A percentile compares a stretch with the other conserved stretches of the same genome.
phyloP scores from a whole-genome alignment of 768 basidiomycete genomes.

The Rubroboletus satanas region DNA sequence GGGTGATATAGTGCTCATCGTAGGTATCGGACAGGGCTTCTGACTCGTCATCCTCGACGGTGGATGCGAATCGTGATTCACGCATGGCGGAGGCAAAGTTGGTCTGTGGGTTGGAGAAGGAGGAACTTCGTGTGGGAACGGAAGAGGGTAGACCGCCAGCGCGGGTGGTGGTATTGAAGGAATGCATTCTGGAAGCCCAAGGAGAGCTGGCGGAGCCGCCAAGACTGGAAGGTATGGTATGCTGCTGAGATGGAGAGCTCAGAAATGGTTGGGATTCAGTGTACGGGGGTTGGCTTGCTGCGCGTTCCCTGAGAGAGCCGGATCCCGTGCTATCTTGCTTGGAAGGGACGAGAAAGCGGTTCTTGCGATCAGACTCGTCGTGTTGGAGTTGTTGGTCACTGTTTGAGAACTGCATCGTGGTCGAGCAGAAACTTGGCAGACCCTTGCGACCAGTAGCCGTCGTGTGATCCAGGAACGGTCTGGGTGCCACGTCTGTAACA shows the following conservation, averaged over 20 bases:
- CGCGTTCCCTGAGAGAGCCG: slow-evolving; percentile 54
- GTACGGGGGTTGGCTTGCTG: slow-evolving; percentile 67
- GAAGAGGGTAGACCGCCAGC: slow-evolving; percentile 41
- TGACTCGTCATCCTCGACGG: slow-evolving; percentile 79
- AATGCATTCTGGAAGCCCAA: slow-evolving; percentile 44
- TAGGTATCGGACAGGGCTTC: slow-evolving; percentile 60
- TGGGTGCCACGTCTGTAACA: not conserved
- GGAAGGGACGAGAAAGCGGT: slow-evolving; percentile 50
- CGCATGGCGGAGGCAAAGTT: slow-evolving; percentile 65
- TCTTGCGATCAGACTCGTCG: slow-evolving; percentile 58
- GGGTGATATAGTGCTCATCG: slow-evolving; percentile 50
- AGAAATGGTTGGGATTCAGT: slow-evolving; percentile 44
- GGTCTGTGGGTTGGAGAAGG: slow-evolving; percentile 57
- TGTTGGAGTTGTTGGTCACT: slow-evolving; percentile 29
- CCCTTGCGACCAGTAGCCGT: not conserved
- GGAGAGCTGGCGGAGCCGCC: slow-evolving; percentile 31
- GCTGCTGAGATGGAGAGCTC: slow-evolving; percentile 50
- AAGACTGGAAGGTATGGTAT: slow-evolving; percentile 48
- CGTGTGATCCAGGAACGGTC: slow-evolving; percentile 20
- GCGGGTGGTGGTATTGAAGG: slow-evolving; percentile 40
- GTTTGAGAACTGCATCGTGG: slow-evolving; percentile 34
- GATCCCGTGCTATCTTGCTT: slow-evolving; percentile 38
- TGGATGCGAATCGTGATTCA: slow-evolving; percentile 66
- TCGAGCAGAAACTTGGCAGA: not conserved
- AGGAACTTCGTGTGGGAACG: slow-evolving; percentile 63